Evolutionary conservation across 305 asterid genomes (phyloP).

Genomic region (Fraxinus platypoda): DNA sequence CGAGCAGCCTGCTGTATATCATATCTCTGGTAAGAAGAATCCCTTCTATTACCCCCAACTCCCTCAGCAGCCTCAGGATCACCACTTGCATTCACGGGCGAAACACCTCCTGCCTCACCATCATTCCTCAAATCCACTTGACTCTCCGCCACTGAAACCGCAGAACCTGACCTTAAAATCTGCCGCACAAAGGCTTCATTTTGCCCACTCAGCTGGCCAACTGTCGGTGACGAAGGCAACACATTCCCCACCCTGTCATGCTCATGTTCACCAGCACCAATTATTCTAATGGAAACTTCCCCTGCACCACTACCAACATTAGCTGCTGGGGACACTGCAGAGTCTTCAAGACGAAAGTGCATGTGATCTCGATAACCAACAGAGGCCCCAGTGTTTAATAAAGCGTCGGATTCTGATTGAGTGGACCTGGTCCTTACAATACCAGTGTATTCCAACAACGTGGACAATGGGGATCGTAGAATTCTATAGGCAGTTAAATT

Average conservation of each 20-base stretch:
- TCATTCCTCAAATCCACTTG: slow-evolving; percentile 45
- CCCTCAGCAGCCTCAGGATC: slow-evolving; percentile 46
- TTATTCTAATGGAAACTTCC: slow-evolving; percentile 74
- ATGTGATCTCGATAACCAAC: slow-evolving; percentile 33
- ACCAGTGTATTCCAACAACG: slow-evolving; percentile 68
- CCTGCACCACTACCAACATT: slow-evolving; percentile 30
- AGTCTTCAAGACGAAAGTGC: slow-evolving; percentile 34
- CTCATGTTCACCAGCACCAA: slow-evolving; percentile 51
- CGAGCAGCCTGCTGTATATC: slow-evolving; percentile 83
- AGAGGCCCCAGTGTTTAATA: slow-evolving; percentile 30
- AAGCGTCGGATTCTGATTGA: slow-evolving; percentile 42
- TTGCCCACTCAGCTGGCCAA: slow-evolving; percentile 33
- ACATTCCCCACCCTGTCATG: slow-evolving; percentile 41
- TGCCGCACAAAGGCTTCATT: slow-evolving; percentile 41
- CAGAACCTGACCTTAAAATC: slow-evolving; percentile 52
- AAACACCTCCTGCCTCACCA: slow-evolving; percentile 39
- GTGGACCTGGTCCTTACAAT: slow-evolving; percentile 43
- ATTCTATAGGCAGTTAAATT: slow-evolving; percentile 54
- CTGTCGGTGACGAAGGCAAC: slow-evolving; percentile 32
- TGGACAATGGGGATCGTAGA: slow-evolving; percentile 64
- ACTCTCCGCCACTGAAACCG: slow-evolving; percentile 47
- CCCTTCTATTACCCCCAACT: slow-evolving; percentile 49
- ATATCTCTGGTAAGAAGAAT: slow-evolving; percentile 71
- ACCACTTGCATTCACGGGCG: slow-evolving; percentile 28
- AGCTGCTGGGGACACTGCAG: slow-evolving; percentile 32